Conservation (phyloP, 768 basidiomycete genomes). For the Pleurotus ostreatus region DNA sequence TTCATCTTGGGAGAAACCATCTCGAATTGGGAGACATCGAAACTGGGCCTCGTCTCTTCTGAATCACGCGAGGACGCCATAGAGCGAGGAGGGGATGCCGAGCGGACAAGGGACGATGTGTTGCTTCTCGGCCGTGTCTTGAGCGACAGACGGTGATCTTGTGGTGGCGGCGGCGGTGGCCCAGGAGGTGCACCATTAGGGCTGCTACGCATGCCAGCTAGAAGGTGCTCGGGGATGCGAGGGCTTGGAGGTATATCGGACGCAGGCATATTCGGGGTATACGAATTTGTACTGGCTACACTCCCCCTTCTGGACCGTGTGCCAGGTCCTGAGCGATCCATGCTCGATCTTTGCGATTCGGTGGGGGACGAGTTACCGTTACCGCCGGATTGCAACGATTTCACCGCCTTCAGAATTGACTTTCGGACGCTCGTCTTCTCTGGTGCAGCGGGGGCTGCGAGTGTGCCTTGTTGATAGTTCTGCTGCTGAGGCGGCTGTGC, state of each 20-base stretch:
- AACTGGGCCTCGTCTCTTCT: constrained; percentile 43
- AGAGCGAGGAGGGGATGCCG: constrained; percentile 29
- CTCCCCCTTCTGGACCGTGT: constrained; percentile 42
- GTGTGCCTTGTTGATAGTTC: constrained; percentile 20
- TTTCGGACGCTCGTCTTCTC: constrained; percentile 51
- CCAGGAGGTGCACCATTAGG: constrained; percentile 13
- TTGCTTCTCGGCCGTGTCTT: constrained; percentile 21
- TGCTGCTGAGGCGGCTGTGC: constrained; percentile 13
- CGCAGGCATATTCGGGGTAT: constrained; percentile 26
- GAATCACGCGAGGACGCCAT: constrained; percentile 40
- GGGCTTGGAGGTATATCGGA: constrained; percentile 63
- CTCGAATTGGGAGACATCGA: constrained; percentile 67
- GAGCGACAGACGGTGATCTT: constrained; percentile 13
- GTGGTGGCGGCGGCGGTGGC: not conserved
- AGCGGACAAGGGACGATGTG: constrained; percentile 18
- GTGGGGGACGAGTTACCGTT: constrained; percentile 19
- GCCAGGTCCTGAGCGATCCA: constrained; percentile 24
- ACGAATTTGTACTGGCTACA: constrained; percentile 39
- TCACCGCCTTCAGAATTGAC: constrained; percentile 70
- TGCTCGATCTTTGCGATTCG: constrained; percentile 31
- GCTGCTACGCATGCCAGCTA: constrained; percentile 14
- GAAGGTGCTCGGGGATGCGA: constrained; percentile 50
- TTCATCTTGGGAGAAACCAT: constrained; percentile 51
- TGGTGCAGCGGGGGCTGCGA: constrained; percentile 17
- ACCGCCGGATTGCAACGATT: constrained; percentile 33